Base-by-base conservation (phyloP, 371 early-diverging fungal species). In the Mucor racemosus region DNA sequence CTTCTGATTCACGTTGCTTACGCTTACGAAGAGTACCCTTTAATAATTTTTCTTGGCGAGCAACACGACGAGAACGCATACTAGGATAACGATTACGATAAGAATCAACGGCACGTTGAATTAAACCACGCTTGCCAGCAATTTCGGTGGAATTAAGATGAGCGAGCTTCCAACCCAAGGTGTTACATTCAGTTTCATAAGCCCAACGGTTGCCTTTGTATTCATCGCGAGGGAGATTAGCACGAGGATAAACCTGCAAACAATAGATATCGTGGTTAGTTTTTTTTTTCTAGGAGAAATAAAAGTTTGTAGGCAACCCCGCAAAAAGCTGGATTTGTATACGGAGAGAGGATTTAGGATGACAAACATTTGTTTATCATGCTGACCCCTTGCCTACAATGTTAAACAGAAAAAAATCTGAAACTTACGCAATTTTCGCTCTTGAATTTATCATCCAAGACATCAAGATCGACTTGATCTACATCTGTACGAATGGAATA, bases 51-150 rank as follows among this genome's bases (percentile, higher is more conserved):
- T 95, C 93, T 73, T 94, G 88, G 58, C 93, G 80, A 13, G 92
- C 86, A 13, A 94, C 89, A 17, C 95, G 84, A 34, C 94, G 86
- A 39, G 90, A 91, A 61, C 94, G 85, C 73, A 90, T 85, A 34
- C 89, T 89, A 19, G 93, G 91, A 73, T 90, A 90, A 17, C 93
- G 87, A 60, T 95, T 93, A 55, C 97, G 86, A 72, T 92, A 97
- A 31, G 91, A 92, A 75, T 97, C 97, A 0, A 97, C 98, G 0
- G 97, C 96, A 6, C 97, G 84, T 73, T 97, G 98, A 53, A 97
- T 85, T 41, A 97, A 77, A 13, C 98, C 98, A 41, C 97, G 89
- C 63, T 93, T 92, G 6, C 90, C 95, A 41, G 90, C 85, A 46
- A 96, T 86, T 63, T 92, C 84, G 17, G 81, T 77, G 15, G 84